These are phyloP conservation scores for Entomortierella chlamydospora DNA, from an alignment of 192 early-diverging fungal genomes.

Conservation along the genomic window DNA sequence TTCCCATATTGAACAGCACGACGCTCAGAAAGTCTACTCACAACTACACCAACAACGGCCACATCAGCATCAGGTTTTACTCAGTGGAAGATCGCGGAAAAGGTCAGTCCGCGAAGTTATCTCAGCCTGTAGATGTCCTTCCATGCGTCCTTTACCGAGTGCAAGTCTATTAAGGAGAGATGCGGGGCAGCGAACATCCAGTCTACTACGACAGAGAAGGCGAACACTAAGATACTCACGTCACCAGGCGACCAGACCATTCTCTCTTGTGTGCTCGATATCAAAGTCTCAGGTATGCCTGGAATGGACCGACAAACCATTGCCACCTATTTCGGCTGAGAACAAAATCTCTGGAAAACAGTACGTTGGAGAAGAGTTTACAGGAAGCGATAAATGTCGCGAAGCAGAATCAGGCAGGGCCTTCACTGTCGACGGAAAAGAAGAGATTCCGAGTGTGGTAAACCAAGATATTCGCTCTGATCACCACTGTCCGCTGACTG, in stretches of 20 bases:
- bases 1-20: not conserved
- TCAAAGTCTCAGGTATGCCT: not conserved
- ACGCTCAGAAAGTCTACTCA: not conserved
- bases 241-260: not conserved
- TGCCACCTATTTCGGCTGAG: not conserved
- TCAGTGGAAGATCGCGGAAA: conserved; percentile 1
- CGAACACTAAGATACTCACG: not conserved
- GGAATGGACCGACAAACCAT: not conserved
- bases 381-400: not conserved
- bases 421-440: not conserved
- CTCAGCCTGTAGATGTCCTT: not conserved
- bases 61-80: not conserved
- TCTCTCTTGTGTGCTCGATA: not conserved
- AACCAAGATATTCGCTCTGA: not conserved
- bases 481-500: conserved; percentile 2
- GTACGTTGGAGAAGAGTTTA: not conserved
- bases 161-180: not conserved
- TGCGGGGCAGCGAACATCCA: not conserved
- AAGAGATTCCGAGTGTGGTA: not conserved
- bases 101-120: not conserved
- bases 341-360: not conserved
- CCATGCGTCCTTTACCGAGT: not conserved
- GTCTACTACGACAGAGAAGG: not conserved
- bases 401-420: conserved; percentile 1
- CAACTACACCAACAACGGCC: not conserved